These are phyloP conservation scores for Neurospora tetraspora DNA, from an alignment of 495 filamentous ascomycete species.

Conservation along the genomic window DNA sequence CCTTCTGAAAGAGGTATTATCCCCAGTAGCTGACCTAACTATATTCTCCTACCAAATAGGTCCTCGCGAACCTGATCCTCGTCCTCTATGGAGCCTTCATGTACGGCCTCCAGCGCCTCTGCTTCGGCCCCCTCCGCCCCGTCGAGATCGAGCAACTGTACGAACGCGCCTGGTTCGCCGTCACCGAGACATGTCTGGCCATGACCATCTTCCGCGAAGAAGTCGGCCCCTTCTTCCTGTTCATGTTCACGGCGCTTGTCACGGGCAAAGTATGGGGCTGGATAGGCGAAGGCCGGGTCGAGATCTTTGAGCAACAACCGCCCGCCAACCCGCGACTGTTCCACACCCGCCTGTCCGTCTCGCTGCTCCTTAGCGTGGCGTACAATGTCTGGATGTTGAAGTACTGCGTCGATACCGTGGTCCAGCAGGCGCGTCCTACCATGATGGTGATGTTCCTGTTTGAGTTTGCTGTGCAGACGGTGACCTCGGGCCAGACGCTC, in stretches of 20 bases:
- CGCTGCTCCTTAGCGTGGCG: slow-evolving; percentile 62
- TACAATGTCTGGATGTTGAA: slow-evolving; percentile 69
- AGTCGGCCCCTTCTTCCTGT: slow-evolving; percentile 82
- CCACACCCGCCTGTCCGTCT: slow-evolving; percentile 70
- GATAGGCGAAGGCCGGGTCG: slow-evolving; percentile 92
- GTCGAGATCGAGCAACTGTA: slow-evolving; percentile 95
- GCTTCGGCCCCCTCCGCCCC: slow-evolving; percentile 83
- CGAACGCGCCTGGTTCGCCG: slow-evolving; percentile 93
- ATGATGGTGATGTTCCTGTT: slow-evolving; percentile 99
- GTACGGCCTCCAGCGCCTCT: slow-evolving; percentile 78
- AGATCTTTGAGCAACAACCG: slow-evolving; percentile 90
- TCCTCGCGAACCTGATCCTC: slow-evolving; percentile 80
- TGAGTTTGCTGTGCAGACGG: slow-evolving; percentile 80
- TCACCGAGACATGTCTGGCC: slow-evolving; percentile 91
- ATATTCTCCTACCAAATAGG: slow-evolving; percentile 36
- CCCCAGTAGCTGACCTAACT: background rate
- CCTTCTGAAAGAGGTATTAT: background rate
- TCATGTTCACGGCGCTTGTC: slow-evolving; percentile 91
- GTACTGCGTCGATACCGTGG: slow-evolving; percentile 73
- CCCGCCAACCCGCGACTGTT: slow-evolving; percentile 85
- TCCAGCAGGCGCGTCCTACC: slow-evolving; percentile 75
- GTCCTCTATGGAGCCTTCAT: slow-evolving; percentile 65
- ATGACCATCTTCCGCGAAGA: slow-evolving; percentile 99
- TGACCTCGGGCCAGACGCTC: slow-evolving; percentile 69
- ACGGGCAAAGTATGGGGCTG: slow-evolving; percentile 95